phyloP scores from a whole-genome alignment of 306 rosid species.

The Medicago ruthenica region DNA sequence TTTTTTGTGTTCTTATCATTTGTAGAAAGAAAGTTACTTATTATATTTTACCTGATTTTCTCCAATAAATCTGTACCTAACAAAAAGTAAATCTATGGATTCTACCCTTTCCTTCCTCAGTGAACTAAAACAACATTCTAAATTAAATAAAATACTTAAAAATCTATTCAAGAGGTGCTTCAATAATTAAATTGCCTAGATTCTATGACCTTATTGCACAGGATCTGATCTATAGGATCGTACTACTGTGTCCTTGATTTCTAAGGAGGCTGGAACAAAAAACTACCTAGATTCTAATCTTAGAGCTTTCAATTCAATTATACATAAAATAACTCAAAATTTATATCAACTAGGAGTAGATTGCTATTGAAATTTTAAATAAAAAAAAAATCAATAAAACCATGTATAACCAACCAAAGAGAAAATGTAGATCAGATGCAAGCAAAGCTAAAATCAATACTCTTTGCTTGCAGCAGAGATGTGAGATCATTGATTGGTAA shows the following conservation, averaged over 20 bases:
- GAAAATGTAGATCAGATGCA: conserved; percentile 12
- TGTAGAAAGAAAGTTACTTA: conserved; percentile 12
- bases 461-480: conserved; percentile 42
- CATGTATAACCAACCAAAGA: conserved; percentile 19
- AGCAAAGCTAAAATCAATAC: conserved; percentile 35
- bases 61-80: conserved; percentile 11
- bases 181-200: not conserved
- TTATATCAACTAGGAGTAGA: conserved; percentile 21
- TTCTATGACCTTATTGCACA: no score
- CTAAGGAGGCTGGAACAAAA: not conserved
- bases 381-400: conserved; percentile 37
- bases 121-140: not conserved
- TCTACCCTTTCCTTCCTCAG: not conserved
- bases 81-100: not conserved
- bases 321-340: conserved; percentile 20
- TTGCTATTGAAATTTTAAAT: conserved; percentile 25
- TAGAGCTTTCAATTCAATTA: not conserved
- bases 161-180: not conserved
- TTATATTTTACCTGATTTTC: not conserved
- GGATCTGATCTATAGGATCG: no score
- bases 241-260: no score
- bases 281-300: conserved; percentile 15
- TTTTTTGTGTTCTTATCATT: not conserved
- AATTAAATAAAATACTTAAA: not conserved
- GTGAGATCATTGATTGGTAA: conserved; percentile 26